Evolutionary conservation across 306 rosid genomes (phyloP), one percentile per base, ranked within the genome.

Genomic region (Inga leiocalycina): DNA sequence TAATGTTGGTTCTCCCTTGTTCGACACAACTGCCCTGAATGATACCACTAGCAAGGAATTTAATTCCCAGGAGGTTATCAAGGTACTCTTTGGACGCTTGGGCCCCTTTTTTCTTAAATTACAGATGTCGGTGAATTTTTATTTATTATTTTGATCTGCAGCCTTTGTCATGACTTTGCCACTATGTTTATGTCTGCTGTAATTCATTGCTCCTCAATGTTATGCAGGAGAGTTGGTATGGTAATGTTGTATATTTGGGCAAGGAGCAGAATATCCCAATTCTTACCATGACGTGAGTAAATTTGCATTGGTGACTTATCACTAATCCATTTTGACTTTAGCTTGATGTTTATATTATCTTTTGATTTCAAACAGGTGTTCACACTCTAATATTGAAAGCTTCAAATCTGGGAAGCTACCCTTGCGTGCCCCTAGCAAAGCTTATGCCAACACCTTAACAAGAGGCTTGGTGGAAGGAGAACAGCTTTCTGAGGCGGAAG

Each of bases 231-330:
- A 79, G 85, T 66, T 94, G 98, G 99, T 94, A 96, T 81, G 86
- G 91, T 45, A 88, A 90, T 80, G 88, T 87, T 16, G 80, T 94
- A 57, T 92, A 84, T 88, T 73, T 96, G 82, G 97, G 97, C 72
- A 86, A 90, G 88, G 94, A 94, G 82, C 85, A 41, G 19, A 85
- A 83, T 70, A 78, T 89, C 78, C 98, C 99, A 9, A 85, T 94
- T 64, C 48, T 96, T 68, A 89, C 97, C 20, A 86, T 94, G 92
- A 96, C 99, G 99, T 96, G 90, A 65, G 97, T 80, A 64, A 69
- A 24, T 39, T 14, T 14, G 51, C 77, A 41, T 71, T 14, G 34
- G 11, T 44, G 19, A 46, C 16, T 17, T 66, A 17, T 75, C 44
- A 9, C 27, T 64, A 32, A 27, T 80, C 20, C 75, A 7, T 66